A percentile compares a stretch with the other conserved stretches of the same genome.
phyloP scores from a whole-genome alignment of 257 asterid genomes.

The Solanum chilense region DNA sequence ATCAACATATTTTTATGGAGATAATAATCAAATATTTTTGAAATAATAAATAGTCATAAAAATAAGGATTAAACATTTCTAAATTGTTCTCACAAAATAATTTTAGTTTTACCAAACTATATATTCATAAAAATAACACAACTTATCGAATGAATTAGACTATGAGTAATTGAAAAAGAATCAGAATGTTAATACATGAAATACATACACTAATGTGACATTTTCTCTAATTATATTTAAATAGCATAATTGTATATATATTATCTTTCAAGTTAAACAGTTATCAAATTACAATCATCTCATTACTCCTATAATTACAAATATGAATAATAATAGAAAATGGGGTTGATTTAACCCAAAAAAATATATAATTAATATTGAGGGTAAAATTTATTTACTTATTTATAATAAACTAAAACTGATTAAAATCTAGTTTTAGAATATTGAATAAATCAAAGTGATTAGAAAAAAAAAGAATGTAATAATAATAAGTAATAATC shows the following conservation, averaged over 20 bases:
- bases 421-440: background rate
- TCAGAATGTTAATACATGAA: background rate
- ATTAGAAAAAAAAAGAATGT: no score
- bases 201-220: background rate
- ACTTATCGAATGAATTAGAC: background rate
- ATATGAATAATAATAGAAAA: background rate
- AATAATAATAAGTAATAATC: background rate
- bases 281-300: background rate
- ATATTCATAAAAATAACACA: background rate
- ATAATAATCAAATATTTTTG: background rate
- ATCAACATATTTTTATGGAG: background rate
- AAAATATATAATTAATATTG: background rate
- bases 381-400: background rate
- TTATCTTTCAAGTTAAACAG: background rate
- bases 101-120: background rate
- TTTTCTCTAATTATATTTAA: background rate
- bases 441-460: no score
- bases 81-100: background rate
- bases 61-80: background rate
- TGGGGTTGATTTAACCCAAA: background rate
- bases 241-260: no score
- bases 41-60: background rate
- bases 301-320: background rate
- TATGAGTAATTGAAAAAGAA: background rate
- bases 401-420: no score